phyloP scores from a whole-genome alignment of 2,329 filamentous ascomycete genomes.

The Fusarium foetens region DNA sequence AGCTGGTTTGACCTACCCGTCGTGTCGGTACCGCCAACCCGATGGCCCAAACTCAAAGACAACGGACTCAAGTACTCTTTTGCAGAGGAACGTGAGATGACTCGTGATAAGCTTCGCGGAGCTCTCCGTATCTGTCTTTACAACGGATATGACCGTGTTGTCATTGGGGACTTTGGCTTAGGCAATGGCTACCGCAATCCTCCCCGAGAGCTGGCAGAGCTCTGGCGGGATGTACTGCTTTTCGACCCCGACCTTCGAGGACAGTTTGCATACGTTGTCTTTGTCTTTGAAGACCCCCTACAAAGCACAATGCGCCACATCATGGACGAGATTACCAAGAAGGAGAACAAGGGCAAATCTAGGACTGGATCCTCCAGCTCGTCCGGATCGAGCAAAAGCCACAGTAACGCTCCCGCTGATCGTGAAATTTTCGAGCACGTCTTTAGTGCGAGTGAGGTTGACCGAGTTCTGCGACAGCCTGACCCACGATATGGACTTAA shows the following conservation, averaged over 20 bases:
- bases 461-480: slow-evolving; percentile 60
- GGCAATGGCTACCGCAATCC: slow-evolving; percentile 73
- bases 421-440: slow-evolving; percentile 64
- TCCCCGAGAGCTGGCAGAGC: slow-evolving; percentile 70
- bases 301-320: slow-evolving; percentile 66
- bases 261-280: slow-evolving; percentile 69
- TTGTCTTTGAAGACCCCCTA: slow-evolving; percentile 69
- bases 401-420: slow-evolving; percentile 53
- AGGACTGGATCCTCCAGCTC: slow-evolving; percentile 45
- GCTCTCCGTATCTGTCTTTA: slow-evolving; percentile 76
- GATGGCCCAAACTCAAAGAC: slow-evolving; percentile 77
- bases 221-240: slow-evolving; percentile 73
- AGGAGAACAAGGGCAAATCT: slow-evolving; percentile 54
- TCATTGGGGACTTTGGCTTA: slow-evolving; percentile 72
- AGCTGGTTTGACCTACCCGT: slow-evolving; percentile 71
- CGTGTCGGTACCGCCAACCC: slow-evolving; percentile 77
- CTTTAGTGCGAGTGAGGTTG: slow-evolving; percentile 62
- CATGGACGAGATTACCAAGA: slow-evolving; percentile 65
- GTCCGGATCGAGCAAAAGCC: slow-evolving; percentile 45
- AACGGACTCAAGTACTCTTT: slow-evolving; percentile 77
- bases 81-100: slow-evolving; percentile 74
- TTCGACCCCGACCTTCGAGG: slow-evolving; percentile 71
- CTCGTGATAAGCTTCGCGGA: slow-evolving; percentile 76
- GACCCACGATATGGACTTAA: slow-evolving; percentile 66
- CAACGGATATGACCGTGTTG: slow-evolving; percentile 65